Percentiles rank a stretch among this genome's conserved stretches.
Conservation (phyloP, 129 eudicot genomes). For the Pseudognaphalium luteoalbum region DNA sequence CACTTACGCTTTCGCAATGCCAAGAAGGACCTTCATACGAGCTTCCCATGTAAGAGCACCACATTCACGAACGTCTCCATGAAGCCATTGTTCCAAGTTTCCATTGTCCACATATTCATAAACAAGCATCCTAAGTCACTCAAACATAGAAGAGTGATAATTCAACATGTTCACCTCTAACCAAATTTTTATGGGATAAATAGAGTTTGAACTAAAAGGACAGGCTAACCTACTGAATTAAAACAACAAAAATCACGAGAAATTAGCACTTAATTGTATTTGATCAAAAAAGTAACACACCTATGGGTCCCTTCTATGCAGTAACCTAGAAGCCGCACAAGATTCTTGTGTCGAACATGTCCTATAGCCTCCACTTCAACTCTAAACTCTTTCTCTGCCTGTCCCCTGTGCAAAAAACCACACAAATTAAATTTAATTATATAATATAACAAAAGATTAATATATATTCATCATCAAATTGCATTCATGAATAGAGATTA, state of each 20-base stretch:
- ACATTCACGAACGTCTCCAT: conserved; percentile 79
- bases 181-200: not conserved
- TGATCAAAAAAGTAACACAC: conserved; percentile 33
- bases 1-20: conserved; percentile 95
- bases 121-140: conserved; percentile 75
- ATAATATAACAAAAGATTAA: conserved; percentile 10
- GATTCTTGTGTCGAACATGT: conserved; percentile 94
- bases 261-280: conserved; percentile 3
- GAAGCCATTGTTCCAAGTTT: conserved; percentile 97
- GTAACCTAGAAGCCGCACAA: conserved; percentile 94
- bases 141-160: conserved; percentile 11
- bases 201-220: not conserved
- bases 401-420: conserved; percentile 59
- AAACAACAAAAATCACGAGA: not conserved
- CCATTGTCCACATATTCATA: conserved; percentile 96
- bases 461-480: conserved; percentile 12
- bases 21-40: conserved; percentile 92
- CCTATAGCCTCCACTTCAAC: conserved; percentile 98
- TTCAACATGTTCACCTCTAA: conserved; percentile 2
- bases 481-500: not conserved
- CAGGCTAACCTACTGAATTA: not conserved
- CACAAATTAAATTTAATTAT: not conserved
- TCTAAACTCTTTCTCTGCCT: conserved; percentile 94
- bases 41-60: conserved; percentile 94
- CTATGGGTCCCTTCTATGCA: conserved; percentile 98